Conservation (phyloP, 2,329 filamentous ascomycete species). For the Mycogone perniciosa region DNA sequence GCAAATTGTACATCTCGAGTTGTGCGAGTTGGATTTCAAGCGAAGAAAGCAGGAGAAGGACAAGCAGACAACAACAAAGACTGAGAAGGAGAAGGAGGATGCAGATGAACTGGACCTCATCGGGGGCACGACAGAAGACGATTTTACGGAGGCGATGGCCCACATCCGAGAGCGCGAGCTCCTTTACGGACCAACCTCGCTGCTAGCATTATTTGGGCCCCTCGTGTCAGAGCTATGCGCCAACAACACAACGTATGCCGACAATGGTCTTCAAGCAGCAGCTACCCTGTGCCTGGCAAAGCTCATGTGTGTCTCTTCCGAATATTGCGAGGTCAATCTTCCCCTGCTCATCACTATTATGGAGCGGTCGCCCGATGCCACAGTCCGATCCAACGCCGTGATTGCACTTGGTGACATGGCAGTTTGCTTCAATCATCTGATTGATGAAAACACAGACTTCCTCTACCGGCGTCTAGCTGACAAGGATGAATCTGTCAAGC, state of each 20-base stretch:
- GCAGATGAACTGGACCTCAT: conserved; percentile 93
- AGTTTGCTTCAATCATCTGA: conserved; percentile 97
- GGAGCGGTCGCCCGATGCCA: conserved; percentile 86
- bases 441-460: conserved; percentile 99
- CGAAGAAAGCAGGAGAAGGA: conserved; percentile 87
- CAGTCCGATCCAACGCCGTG: conserved; percentile 90
- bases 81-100: conserved; percentile 53
- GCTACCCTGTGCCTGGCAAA: conserved; percentile 94
- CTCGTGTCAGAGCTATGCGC: conserved; percentile 89
- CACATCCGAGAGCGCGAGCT: conserved; percentile 80
- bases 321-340: conserved; percentile 92
- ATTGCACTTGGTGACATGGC: conserved; percentile 98
- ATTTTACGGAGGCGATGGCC: conserved; percentile 80
- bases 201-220: conserved; percentile 86
- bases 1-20: conserved; percentile 94
- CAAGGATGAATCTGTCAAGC: conserved; percentile 80
- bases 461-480: conserved; percentile 91
- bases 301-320: conserved; percentile 95
- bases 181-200: conserved; percentile 72
- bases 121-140: conserved; percentile 89
- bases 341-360: conserved; percentile 95
- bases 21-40: conserved; percentile 98
- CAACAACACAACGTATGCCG: conserved; percentile 87
- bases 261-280: conserved; percentile 84
- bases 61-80: conserved; percentile 49